phyloP scores from a whole-genome alignment of 139 green algal genomes.

The Tetradesmus obliquus region DNA sequence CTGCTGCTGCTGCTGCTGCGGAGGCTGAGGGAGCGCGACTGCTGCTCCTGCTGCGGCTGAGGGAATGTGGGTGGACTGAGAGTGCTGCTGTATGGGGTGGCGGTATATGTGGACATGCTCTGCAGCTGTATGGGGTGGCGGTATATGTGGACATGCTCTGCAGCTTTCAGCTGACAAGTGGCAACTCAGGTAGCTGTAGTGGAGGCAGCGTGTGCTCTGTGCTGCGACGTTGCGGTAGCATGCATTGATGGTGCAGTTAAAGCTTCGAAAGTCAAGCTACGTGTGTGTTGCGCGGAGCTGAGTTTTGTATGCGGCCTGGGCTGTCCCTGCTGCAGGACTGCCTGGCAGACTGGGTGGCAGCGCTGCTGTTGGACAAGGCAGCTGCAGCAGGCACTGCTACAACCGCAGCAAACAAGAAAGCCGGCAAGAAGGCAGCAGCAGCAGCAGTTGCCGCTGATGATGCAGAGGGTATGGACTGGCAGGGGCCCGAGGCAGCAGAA shows the following conservation, averaged over 20 bases:
- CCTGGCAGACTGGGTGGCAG: slow-evolving; percentile 59
- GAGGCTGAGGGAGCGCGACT: background rate
- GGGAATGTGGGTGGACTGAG: background rate
- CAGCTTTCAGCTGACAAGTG: too few species aligned
- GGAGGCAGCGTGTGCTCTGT: background rate
- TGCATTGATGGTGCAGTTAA: background rate
- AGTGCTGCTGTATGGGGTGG: background rate
- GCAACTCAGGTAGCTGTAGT: background rate
- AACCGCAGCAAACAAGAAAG: slow-evolving; percentile 43
- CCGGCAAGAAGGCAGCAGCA: slow-evolving; percentile 15
- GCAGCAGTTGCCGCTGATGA: background rate
- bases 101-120: too few species aligned
- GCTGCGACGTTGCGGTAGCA: background rate
- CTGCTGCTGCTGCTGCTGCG: too few species aligned
- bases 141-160: too few species aligned
- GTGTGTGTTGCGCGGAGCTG: background rate
- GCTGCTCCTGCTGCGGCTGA: background rate
- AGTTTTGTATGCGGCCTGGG: slow-evolving; percentile 21
- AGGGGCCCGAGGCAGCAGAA: background rate
- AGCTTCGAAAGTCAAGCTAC: background rate
- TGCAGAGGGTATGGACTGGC: slow-evolving; percentile 23
- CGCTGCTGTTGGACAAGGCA: slow-evolving; percentile 60
- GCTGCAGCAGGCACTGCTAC: slow-evolving; percentile 24
- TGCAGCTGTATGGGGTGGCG: background rate
- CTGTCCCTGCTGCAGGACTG: slow-evolving; percentile 55